phyloP scores from a whole-genome alignment of 768 basidiomycete genomes.

The Pisolithus microcarpus region DNA sequence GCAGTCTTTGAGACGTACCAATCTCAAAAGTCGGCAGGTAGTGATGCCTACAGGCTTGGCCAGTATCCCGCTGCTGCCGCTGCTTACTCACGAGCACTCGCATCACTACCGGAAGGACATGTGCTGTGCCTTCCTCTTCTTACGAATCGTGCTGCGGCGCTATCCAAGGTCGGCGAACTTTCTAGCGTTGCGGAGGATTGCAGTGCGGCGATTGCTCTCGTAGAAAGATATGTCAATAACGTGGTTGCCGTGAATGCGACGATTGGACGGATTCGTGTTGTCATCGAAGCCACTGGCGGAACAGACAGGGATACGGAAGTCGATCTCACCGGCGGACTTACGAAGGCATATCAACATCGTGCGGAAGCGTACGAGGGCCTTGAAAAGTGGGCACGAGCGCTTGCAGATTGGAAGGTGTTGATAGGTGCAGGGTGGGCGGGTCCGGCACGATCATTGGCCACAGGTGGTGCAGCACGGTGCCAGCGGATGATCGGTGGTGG shows the following conservation, averaged over 20 bases:
- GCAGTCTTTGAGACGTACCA: constrained; percentile 45
- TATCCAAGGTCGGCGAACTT: constrained; percentile 73
- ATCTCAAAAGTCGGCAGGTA: constrained; percentile 60
- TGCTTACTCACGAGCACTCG: constrained; percentile 67
- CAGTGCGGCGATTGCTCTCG: constrained; percentile 47
- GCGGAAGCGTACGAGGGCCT: constrained; percentile 81
- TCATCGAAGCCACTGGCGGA: constrained; percentile 38
- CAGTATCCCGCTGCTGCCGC: constrained; percentile 75
- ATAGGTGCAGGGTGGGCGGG: constrained; percentile 49
- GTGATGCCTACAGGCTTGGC: constrained; percentile 83
- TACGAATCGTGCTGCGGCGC: constrained; percentile 79
- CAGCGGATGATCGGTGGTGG: constrained; percentile 49
- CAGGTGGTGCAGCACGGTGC: constrained; percentile 66
- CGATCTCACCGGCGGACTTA: constrained; percentile 65
- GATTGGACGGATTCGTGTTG: constrained; percentile 16
- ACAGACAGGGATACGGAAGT: constrained; percentile 28
- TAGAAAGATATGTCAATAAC: constrained; percentile 36
- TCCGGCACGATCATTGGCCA: constrained; percentile 57
- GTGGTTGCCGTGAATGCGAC: constrained; percentile 20
- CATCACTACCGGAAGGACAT: constrained; percentile 58
- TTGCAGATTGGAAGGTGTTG: constrained; percentile 74
- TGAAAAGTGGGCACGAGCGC: constrained; percentile 83
- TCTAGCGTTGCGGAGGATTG: constrained; percentile 61
- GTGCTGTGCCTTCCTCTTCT: constrained; percentile 64
- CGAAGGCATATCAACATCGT: constrained; percentile 76